Evolutionary conservation across 1,284 basidiomycete genomes (phyloP), one percentile per base, ranked within the genome.

Genomic region (Dichomitus squalens): DNA sequence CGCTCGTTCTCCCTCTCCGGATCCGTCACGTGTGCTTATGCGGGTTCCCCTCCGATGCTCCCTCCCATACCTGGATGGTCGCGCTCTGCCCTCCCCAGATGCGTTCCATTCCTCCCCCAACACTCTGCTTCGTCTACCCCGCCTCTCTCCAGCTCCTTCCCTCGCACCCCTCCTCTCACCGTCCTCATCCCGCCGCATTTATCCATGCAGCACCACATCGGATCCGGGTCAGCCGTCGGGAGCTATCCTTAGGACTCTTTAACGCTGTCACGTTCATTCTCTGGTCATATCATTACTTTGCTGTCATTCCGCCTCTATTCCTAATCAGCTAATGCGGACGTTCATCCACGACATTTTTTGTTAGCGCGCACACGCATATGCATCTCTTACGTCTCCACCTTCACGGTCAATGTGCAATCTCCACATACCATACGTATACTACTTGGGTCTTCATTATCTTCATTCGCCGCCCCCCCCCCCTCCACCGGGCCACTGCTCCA

Each of bases 301-400:
- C 18, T 18, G 29, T 31, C 29, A 6, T 5, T 11, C 6, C 20
- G 29, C 44, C 54, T 38, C 49, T 51, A 55, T 55, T 33, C 44
- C 54, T 55, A 55, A 55, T 55, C 54, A 50, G 54, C 43, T 55
- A 55, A 55, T 55, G 54, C 49, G 54, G 54, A 55, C 54, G 48
- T 50, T 46, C 40, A 46, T 52, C 33, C 20, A 6, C 29, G 38
- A 36, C 41, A 33, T 39, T 21, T 18, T 35, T 35, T 38, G 5
- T 29, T 16, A 35, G n/a, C 52, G 35, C 43, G 25, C 25, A 33
- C 47, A 53, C 52, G 25, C 34, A 33, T 35, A 50, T 48, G 49
- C 25, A 55, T 38, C 35, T 38, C 21, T 6, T 16, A 46, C 35
- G n/a, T 34, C 18, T 40, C 43, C 25, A 25, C 12, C 4, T 39